Conservation (phyloP, 768 basidiomycete species). For the Auricularia sp. region DNA sequence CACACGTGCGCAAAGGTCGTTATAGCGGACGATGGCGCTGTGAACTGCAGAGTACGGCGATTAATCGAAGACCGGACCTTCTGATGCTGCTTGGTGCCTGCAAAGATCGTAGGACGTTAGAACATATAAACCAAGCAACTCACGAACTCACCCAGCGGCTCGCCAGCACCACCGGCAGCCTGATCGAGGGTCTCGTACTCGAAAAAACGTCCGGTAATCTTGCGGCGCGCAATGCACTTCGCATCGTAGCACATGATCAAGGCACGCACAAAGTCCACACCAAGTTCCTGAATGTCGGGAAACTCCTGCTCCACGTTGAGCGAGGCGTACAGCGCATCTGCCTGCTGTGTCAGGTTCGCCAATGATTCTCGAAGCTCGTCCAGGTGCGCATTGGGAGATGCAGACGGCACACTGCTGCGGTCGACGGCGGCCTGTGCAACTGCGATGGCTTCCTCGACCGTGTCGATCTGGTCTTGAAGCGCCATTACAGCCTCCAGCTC, state of each 20-base stretch:
- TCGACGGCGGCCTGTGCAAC: too few relatives aligned
- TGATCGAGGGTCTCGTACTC: conserved; percentile 30
- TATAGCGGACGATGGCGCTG: conserved; percentile 22
- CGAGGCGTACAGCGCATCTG: conserved; percentile 25
- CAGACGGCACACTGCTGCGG: too few relatives aligned
- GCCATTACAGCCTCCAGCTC: conserved; percentile 24
- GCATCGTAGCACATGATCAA: conserved; percentile 28
- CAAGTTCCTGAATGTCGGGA: conserved; percentile 24
- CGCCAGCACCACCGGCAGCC: conserved; percentile 22
- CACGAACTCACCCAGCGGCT: conserved; percentile 1
- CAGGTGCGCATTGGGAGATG: conserved; percentile 11
- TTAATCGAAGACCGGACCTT: conserved; percentile 22
- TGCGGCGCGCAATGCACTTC: conserved; percentile 31
- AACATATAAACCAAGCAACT: not conserved
- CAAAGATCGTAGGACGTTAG: too few relatives aligned
- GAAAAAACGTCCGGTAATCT: conserved; percentile 25
- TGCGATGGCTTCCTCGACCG: conserved; percentile 12
- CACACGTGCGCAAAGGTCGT: conserved; percentile 19
- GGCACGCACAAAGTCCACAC: conserved; percentile 21
- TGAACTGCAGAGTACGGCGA: conserved; percentile 23
- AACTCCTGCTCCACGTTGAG: conserved; percentile 25
- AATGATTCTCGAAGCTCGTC: conserved; percentile 16
- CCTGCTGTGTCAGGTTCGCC: conserved; percentile 14
- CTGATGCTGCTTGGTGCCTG: conserved; percentile 25
- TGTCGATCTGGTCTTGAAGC: conserved; percentile 22